Percentiles rank a stretch among this genome's conserved stretches.
These are phyloP conservation scores for Suillus bovinus DNA, from an alignment of 768 basidiomycete species.

Conservation along the genomic window DNA sequence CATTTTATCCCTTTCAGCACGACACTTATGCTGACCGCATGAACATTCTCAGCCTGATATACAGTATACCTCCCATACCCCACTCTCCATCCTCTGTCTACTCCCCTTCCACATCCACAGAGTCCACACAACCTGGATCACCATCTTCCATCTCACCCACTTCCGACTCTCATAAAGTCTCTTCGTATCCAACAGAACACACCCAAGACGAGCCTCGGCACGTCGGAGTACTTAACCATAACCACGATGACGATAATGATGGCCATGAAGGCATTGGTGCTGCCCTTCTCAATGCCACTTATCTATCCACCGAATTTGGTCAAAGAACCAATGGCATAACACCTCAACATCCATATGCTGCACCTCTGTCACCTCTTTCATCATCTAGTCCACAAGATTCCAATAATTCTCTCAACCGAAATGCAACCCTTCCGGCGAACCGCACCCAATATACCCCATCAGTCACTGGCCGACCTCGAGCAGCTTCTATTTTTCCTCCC, in stretches of 20 bases:
- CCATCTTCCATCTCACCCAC: conserved; percentile 37
- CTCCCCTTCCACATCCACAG: conserved; percentile 40
- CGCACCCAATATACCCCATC: conserved; percentile 27
- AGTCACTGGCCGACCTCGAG: conserved; percentile 44
- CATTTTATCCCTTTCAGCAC: conserved; percentile 51
- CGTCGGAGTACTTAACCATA: conserved; percentile 18
- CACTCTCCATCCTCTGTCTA: conserved; percentile 60
- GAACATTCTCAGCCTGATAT: conserved; percentile 88
- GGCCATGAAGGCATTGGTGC: conserved; percentile 45
- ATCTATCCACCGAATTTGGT: conserved; percentile 29
- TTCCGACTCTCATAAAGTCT: conserved; percentile 51
- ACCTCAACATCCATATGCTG: conserved; percentile 53
- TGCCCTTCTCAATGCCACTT: conserved; percentile 40
- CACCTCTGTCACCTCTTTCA: conserved; percentile 22
- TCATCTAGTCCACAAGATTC: conserved; percentile 11
- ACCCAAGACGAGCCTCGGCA: conserved; percentile 38
- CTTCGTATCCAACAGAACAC: conserved; percentile 42
- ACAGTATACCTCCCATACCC: conserved; percentile 79
- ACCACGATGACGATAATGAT: conserved; percentile 34
- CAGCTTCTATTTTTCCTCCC: conserved; percentile 63
- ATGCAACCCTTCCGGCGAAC: conserved; percentile 35
- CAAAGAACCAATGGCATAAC: conserved; percentile 8
- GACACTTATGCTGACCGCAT: conserved; percentile 95
- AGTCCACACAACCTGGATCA: conserved; percentile 39
- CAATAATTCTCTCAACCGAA: conserved; percentile 33